Conservation (phyloP, 805 yeast genomes). For the Helenozyma rhizophorensis region DNA sequence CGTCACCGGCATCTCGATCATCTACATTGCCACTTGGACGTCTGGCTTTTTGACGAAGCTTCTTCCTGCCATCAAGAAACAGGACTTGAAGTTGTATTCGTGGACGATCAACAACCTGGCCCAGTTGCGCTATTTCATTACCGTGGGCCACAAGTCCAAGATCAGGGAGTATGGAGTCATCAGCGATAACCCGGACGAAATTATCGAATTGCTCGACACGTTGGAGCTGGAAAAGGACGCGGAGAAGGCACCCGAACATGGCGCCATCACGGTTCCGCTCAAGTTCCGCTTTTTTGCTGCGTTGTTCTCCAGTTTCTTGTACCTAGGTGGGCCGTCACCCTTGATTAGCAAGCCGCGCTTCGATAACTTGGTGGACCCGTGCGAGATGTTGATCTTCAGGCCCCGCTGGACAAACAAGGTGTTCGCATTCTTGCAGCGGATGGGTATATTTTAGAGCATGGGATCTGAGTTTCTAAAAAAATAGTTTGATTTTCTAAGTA, state of each 20-base stretch:
- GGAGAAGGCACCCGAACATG: background rate
- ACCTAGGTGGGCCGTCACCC: conserved; percentile 1
- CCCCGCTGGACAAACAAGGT: conserved; percentile 6
- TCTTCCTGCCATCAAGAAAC: conserved; percentile 30
- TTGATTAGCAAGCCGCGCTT: conserved; percentile 4
- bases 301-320: conserved; percentile 3
- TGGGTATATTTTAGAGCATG: conserved; percentile 9
- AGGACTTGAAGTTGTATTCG: conserved; percentile 29
- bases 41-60: conserved; percentile 29
- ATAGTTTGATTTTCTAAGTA: too few relatives aligned
- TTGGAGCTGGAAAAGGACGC: background rate
- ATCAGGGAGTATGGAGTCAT: conserved; percentile 33
- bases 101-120: conserved; percentile 38
- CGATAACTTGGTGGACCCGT: conserved; percentile 9
- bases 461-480: too few relatives aligned
- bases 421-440: conserved; percentile 14
- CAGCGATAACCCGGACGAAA: conserved; percentile 32
- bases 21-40: conserved; percentile 38
- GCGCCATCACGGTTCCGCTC: conserved; percentile 1
- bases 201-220: conserved; percentile 18
- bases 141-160: conserved; percentile 20
- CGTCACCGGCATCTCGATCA: conserved; percentile 33
- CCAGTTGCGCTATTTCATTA: conserved; percentile 32
- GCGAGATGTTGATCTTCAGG: conserved; percentile 3
- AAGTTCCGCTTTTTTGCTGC: conserved; percentile 3